Conservation (phyloP, 192 early-diverging fungal species). For the Oehlia diaphana region DNA sequence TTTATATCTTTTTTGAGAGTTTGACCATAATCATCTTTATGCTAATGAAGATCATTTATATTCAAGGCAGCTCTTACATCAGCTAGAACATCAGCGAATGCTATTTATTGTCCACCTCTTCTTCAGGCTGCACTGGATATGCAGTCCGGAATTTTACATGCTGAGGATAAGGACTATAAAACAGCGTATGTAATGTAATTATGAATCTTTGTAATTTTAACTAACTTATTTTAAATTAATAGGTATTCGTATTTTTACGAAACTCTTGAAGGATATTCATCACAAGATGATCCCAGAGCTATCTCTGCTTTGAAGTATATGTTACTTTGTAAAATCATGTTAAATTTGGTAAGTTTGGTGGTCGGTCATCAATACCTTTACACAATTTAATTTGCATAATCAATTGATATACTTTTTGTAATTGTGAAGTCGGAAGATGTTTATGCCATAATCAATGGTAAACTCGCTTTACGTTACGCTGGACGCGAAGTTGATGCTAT, state of each 20-base stretch:
- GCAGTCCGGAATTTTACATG: slow-evolving; percentile 96
- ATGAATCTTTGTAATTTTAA: neutral
- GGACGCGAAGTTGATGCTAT: slow-evolving; percentile 91
- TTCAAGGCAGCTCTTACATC: slow-evolving; percentile 88
- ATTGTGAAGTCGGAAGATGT: slow-evolving; percentile 86
- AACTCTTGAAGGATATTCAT: slow-evolving; percentile 90
- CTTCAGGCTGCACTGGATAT: slow-evolving; percentile 96
- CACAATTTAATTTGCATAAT: slow-evolving; percentile 8
- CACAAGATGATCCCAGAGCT: slow-evolving; percentile 85
- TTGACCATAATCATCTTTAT: slow-evolving; percentile 21
- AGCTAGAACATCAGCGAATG: slow-evolving; percentile 94
- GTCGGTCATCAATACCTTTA: neutral
- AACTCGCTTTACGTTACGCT: slow-evolving; percentile 86
- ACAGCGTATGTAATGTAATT: slow-evolving; percentile 68
- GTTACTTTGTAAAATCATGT: slow-evolving; percentile 99
- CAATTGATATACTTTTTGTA: neutral
- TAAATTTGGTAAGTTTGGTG: slow-evolving; percentile 71
- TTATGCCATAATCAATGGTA: slow-evolving; percentile 84
- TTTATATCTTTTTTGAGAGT: slow-evolving; percentile 2
- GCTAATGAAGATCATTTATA: slow-evolving; percentile 17
- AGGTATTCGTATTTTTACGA: slow-evolving; percentile 96
- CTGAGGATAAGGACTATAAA: slow-evolving; percentile 99
- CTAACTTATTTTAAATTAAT: neutral
- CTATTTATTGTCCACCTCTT: slow-evolving; percentile 96
- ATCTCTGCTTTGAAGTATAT: slow-evolving; percentile 96